Percentiles rank a stretch among this genome's conserved stretches.
These are phyloP conservation scores for Leccinum arenicola DNA, from an alignment of 768 basidiomycete genomes.

Conservation along the genomic window DNA sequence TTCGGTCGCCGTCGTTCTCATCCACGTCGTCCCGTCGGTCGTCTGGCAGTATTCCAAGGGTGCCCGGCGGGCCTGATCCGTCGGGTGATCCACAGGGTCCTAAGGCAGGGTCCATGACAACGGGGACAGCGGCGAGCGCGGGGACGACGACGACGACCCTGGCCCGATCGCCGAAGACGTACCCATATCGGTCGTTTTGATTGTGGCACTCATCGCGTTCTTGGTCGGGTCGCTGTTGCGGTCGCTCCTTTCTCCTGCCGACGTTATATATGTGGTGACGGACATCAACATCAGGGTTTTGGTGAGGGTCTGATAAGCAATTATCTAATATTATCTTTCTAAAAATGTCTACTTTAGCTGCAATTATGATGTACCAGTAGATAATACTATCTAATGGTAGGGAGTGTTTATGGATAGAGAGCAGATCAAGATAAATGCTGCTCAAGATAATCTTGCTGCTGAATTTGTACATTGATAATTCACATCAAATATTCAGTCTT, in stretches of 20 bases:
- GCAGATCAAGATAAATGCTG: too few relatives aligned
- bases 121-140: not conserved
- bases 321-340: too few relatives aligned
- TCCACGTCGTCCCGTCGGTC: conserved; percentile 19
- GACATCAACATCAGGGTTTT: conserved; percentile 34
- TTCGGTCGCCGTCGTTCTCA: conserved; percentile 19
- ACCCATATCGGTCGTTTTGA: conserved; percentile 57
- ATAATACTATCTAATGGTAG: too few relatives aligned
- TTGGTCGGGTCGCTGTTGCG: conserved; percentile 88
- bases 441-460: too few relatives aligned
- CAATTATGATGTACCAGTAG: too few relatives aligned
- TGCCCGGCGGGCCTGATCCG: conserved; percentile 36
- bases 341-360: too few relatives aligned
- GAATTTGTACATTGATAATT: too few relatives aligned
- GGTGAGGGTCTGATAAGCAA: too few relatives aligned
- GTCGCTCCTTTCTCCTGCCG: conserved; percentile 84
- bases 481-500: too few relatives aligned
- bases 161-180: conserved; percentile 21
- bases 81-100: conserved; percentile 12
- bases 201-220: conserved; percentile 84
- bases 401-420: too few relatives aligned
- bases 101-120: not conserved
- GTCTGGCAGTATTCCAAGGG: conserved; percentile 22
- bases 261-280: conserved; percentile 80
- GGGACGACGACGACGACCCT: not conserved